Base-by-base conservation (phyloP, 108 stramenopile species). In the Nitzschia inconspicua region DNA sequence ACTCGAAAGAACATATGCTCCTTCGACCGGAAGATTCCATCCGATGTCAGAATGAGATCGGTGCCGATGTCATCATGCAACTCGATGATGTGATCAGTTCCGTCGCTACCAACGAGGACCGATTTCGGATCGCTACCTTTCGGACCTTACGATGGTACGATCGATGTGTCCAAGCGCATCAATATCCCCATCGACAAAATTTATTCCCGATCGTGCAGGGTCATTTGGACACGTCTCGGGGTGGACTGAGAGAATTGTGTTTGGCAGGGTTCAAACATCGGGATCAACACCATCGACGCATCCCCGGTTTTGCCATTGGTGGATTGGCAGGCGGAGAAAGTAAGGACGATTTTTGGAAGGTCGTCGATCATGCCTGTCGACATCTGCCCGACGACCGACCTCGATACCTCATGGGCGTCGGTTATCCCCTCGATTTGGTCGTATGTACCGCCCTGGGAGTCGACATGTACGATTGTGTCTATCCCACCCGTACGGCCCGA, bases 401-500 rank as follows among this genome's bases (percentile, higher is more conserved):
- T 4, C 67, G 96, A 29, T 99, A 99, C 70, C 63, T 97, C 40
- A 99, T 99, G 98, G 98, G 98, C 1, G 98, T 99, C 2, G 98
- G 98, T 20, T 97, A 97, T 78, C 96, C 98, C 39, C 64, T 99
- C 8, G 98, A 99, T 68, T 76, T 99, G 60, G 98, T 99, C 13
- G 94, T 99, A 4, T 97, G 98, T 67, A 91, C 92, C 2, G 96
- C 93, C 6, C 70, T 99, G 57, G 98, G 98, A 26, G 95, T 97
- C 7, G 96, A 99, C 61, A 95, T 97, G 96, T 99, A 89, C 63
- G 98, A 99, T 80, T 99, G 96, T 67, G 98, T 99, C 7, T 99
- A 95, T 77, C 96, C 96, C 3, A 99, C 98, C 9, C 76, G 98
- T 32, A 99, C 98, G 18, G 98, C 95, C 16, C 62, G 98, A 29